phyloP scores from a whole-genome alignment of 106 monocot species.

The Xerophyta viscosa region DNA sequence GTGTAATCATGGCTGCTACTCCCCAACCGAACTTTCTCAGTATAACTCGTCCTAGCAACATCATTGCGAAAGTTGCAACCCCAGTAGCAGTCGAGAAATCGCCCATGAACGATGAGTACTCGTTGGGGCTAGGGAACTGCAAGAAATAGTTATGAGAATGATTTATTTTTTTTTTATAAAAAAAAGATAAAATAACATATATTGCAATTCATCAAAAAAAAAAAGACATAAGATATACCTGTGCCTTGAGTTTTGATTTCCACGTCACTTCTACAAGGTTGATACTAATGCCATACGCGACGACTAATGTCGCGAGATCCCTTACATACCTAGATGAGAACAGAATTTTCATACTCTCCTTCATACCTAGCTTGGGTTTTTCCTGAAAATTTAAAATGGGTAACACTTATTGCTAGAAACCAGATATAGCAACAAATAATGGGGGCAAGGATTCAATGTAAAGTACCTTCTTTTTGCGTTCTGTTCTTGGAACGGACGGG shows the following conservation, averaged over 20 bases:
- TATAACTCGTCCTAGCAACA: constrained; percentile 88
- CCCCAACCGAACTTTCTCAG: constrained; percentile 96
- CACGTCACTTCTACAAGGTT: constrained; percentile 99
- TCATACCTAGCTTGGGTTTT: constrained; percentile 84
- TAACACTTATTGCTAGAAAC: not conserved
- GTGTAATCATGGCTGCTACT: constrained; percentile 93
- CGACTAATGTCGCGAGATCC: constrained; percentile 93
- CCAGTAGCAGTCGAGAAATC: constrained; percentile 94
- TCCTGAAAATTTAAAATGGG: constrained; percentile 49
- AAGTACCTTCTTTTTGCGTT: constrained; percentile 51
- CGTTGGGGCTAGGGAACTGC: constrained; percentile 96
- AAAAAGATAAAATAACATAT: no score
- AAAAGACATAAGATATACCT: no score
- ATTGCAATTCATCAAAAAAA: no score
- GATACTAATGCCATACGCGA: constrained; percentile 96
- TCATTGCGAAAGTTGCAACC: constrained; percentile 91
- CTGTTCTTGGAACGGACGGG: constrained; percentile 60
- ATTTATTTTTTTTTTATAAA: no score
- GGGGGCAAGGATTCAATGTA: not conserved
- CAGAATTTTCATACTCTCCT: constrained; percentile 87
- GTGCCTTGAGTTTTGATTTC: constrained; percentile 98
- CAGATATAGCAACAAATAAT: not conserved
- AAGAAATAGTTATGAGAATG: no score
- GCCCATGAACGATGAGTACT: constrained; percentile 98
- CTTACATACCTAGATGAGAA: constrained; percentile 86